Percentiles rank a stretch among this genome's conserved stretches.
Evolutionary conservation across 306 rosid species (phyloP).

Genomic region (Sechiopsis laciniata): DNA sequence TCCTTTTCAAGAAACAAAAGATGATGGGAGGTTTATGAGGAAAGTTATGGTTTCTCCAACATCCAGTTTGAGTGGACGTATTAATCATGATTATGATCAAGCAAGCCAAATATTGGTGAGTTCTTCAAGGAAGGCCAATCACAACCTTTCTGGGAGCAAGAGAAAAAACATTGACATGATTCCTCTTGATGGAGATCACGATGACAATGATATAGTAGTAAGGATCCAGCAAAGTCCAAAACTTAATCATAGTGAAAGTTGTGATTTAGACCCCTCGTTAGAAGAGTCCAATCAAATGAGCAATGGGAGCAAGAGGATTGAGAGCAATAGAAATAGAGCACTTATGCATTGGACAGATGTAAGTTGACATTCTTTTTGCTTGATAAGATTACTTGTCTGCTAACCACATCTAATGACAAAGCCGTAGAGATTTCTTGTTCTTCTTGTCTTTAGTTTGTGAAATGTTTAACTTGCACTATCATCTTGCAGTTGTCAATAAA

Average conservation of each 20-base stretch:
- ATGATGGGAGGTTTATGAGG: not conserved
- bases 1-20: constrained; percentile 27
- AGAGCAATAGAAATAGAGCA: constrained; percentile 29
- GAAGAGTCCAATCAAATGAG: constrained; percentile 27
- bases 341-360: constrained; percentile 55
- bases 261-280: constrained; percentile 25
- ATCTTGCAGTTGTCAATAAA: constrained; percentile 50
- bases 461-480: constrained; percentile 18
- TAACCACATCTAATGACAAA: not conserved
- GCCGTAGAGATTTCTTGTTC: not conserved
- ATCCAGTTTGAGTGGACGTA: constrained; percentile 29
- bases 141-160: constrained; percentile 48
- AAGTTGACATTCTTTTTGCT: constrained; percentile 31
- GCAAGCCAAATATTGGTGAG: constrained; percentile 30
- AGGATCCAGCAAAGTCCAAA: constrained; percentile 34
- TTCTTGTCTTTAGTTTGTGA: not conserved
- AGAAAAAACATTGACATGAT: constrained; percentile 35
- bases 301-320: constrained; percentile 35
- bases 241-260: constrained; percentile 32
- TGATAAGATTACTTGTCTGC: constrained; percentile 14
- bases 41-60: constrained; percentile 22
- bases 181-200: constrained; percentile 32
- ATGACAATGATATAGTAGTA: constrained; percentile 28
- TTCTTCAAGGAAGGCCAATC: constrained; percentile 32
- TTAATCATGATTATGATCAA: constrained; percentile 26